A percentile compares a stretch with the other conserved stretches of the same genome.
Conservation (phyloP, 345 rosid species). For the Rhodamnia rubescens region DNA sequence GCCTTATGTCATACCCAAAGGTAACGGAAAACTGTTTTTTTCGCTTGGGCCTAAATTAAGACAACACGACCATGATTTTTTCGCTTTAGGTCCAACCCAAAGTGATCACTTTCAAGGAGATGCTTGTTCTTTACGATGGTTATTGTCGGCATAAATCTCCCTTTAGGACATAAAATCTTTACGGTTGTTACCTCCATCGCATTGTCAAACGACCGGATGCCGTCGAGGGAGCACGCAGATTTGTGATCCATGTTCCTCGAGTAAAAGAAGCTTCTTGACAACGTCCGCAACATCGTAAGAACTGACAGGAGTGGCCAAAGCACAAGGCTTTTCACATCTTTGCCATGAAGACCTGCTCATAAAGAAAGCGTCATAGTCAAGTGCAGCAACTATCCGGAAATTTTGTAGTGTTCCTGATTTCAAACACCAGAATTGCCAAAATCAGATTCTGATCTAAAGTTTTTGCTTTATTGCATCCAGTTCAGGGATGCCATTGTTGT, state of each 20-base stretch:
- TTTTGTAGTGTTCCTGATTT: neutral
- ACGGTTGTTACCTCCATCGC: neutral
- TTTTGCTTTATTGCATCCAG: neutral
- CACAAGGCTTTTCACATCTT: neutral
- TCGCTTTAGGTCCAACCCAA: too few species aligned
- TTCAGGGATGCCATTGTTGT: neutral
- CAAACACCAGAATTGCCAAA: neutral
- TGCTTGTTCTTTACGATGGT: neutral
- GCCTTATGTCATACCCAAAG: neutral
- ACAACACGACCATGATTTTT: too few species aligned
- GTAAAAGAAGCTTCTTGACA: neutral
- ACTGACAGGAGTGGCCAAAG: neutral
- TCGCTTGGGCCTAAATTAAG: too few species aligned
- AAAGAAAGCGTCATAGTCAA: neutral
- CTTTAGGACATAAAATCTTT: neutral
- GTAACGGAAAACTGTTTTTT: neutral
- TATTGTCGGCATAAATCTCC: neutral
- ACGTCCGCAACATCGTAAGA: neutral
- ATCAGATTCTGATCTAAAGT: neutral
- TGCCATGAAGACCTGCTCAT: neutral
- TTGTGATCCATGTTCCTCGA: neutral
- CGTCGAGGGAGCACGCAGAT: neutral
- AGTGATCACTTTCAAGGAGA: neutral
- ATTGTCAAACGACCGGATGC: neutral
- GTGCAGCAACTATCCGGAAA: neutral